A percentile compares a stretch with the other conserved stretches of the same genome.
phyloP scores from a whole-genome alignment of 345 rosid genomes.

The Pugionium dolabratum region DNA sequence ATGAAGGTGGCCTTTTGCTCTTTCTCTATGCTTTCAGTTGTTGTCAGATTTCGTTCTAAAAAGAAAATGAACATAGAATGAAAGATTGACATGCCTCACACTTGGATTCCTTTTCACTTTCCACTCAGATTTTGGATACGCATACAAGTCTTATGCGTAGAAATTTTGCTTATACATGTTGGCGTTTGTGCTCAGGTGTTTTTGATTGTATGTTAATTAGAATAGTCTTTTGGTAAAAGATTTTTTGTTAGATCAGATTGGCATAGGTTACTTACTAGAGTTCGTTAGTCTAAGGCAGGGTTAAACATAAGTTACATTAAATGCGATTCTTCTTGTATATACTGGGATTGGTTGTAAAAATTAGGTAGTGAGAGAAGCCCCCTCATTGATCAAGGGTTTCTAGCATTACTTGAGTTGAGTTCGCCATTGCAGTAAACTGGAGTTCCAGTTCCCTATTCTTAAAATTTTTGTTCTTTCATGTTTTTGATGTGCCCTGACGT shows the following conservation, averaged over 20 bases:
- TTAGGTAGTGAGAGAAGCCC: background rate
- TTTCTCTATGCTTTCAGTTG: slow-evolving; percentile 12
- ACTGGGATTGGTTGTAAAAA: background rate
- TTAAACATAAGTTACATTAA: background rate
- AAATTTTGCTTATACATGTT: background rate
- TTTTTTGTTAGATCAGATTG: slow-evolving; percentile 7
- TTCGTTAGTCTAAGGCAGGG: background rate
- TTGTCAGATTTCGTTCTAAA: background rate
- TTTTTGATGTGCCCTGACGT: background rate
- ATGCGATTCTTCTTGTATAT: slow-evolving; percentile 4
- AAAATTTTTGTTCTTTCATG: background rate
- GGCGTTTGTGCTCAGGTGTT: background rate
- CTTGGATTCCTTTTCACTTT: slow-evolving; percentile 4
- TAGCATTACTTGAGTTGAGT: slow-evolving; percentile 4
- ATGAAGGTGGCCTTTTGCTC: slow-evolving; percentile 57
- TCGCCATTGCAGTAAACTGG: slow-evolving; percentile 10
- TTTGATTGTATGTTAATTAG: slow-evolving; percentile 9
- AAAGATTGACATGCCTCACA: slow-evolving; percentile 10
- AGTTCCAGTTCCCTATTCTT: background rate
- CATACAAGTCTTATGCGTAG: slow-evolving; percentile 3
- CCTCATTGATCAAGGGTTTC: slow-evolving; percentile 13
- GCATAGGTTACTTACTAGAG: background rate
- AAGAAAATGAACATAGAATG: background rate
- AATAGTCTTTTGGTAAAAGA: background rate
- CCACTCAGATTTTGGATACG: slow-evolving; percentile 3